Evolutionary conservation across 495 filamentous ascomycete genomes (phyloP).

Genomic region (Cercophora newfieldiana): DNA sequence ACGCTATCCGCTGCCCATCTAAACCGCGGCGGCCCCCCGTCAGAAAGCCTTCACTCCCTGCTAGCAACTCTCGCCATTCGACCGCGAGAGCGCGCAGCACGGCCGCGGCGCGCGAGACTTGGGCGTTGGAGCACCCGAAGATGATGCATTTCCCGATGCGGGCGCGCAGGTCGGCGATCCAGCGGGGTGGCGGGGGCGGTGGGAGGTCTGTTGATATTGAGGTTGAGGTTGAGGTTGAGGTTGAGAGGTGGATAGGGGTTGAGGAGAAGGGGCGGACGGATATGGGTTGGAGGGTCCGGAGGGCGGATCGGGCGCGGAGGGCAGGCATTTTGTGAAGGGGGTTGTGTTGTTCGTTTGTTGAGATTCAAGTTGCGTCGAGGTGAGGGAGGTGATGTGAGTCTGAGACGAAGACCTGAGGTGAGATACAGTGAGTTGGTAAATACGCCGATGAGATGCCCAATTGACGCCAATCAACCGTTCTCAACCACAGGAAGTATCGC

Average conservation of each 20-base stretch:
- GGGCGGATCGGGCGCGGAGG: neutral
- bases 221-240: neutral
- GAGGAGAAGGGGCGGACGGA: neutral
- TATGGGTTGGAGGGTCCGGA: neutral
- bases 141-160: constrained; percentile 82
- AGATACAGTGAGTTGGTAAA: neutral
- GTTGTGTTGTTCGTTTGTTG: neutral
- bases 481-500: neutral
- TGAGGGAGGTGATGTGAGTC: neutral
- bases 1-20: constrained; percentile 71
- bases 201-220: constrained; percentile 3
- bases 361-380: neutral
- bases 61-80: constrained; percentile 78
- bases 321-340: too few relatives aligned
- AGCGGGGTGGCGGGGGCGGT: constrained; percentile 50
- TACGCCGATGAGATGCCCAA: neutral
- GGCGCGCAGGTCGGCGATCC: constrained; percentile 72
- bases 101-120: constrained; percentile 60
- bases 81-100: constrained; percentile 62
- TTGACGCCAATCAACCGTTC: neutral
- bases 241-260: neutral
- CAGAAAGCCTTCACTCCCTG: constrained; percentile 80
- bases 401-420: neutral
- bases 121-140: constrained; percentile 66
- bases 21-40: constrained; percentile 66